phyloP scores from a whole-genome alignment of 2,329 filamentous ascomycete genomes.

The Ascosphaera aggregata region DNA sequence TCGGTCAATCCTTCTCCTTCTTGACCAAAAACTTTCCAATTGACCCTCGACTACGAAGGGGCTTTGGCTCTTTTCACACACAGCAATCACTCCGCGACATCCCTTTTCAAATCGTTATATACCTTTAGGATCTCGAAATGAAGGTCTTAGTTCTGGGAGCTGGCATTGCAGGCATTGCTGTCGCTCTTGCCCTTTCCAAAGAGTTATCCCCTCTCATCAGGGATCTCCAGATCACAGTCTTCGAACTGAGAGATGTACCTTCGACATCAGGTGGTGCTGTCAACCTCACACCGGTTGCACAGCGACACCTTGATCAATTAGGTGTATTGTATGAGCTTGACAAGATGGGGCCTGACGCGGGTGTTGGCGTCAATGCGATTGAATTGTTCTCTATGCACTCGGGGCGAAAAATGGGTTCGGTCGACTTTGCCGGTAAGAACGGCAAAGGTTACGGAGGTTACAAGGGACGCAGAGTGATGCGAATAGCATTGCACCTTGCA shows the following conservation, averaged over 20 bases:
- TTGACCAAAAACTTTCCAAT: too few relatives aligned
- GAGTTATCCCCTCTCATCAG: conserved; percentile 5
- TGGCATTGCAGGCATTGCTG: conserved; percentile 8
- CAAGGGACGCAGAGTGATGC: conserved; percentile 19
- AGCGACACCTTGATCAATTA: conserved; percentile 19
- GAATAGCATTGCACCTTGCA: conserved; percentile 18
- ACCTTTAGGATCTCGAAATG: too few relatives aligned
- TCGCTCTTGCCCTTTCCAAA: conserved; percentile 7
- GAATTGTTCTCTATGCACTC: conserved; percentile 19
- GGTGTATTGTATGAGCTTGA: conserved; percentile 18
- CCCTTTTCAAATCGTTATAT: too few relatives aligned
- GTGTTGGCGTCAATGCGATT: conserved; percentile 18
- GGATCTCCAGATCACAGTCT: conserved; percentile 13
- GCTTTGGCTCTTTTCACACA: too few relatives aligned
- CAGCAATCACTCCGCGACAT: too few relatives aligned
- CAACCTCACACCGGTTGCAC: conserved; percentile 21
- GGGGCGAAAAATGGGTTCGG: conserved; percentile 14
- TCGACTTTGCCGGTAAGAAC: conserved; percentile 16
- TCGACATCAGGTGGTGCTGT: conserved; percentile 22
- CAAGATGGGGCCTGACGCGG: conserved; percentile 16
- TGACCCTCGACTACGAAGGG: too few relatives aligned
- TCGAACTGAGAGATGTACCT: conserved; percentile 18
- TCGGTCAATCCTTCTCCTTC: too few relatives aligned
- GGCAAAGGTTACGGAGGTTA: conserved; percentile 18
- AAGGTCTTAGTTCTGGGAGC: conserved; percentile 7